Evolutionary conservation across 306 rosid genomes (phyloP).

Genomic region (Mimosa pudica): DNA sequence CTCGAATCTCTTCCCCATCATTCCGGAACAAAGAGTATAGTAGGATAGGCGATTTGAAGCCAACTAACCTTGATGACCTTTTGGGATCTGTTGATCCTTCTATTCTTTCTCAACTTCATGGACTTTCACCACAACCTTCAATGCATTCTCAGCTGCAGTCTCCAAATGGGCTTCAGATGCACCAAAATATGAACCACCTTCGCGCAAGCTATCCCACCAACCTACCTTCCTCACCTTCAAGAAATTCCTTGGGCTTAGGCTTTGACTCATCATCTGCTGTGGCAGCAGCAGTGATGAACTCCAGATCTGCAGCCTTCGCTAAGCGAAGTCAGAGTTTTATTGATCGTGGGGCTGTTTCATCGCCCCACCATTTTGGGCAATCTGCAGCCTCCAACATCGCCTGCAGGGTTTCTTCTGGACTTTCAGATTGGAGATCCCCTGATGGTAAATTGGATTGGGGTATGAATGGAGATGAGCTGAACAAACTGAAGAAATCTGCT

Average conservation of each 20-base stretch:
- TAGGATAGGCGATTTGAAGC: constrained; percentile 74
- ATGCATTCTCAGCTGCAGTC: constrained; percentile 46
- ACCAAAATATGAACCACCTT: constrained; percentile 90
- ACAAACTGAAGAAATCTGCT: constrained; percentile 91
- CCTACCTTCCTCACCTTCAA: constrained; percentile 75
- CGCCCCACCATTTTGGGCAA: constrained; percentile 47
- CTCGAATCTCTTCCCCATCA: constrained; percentile 87
- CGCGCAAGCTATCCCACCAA: constrained; percentile 84
- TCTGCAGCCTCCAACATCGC: constrained; percentile 61
- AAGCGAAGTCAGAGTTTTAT: constrained; percentile 97
- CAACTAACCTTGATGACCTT: constrained; percentile 83
- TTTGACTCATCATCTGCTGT: constrained; percentile 80
- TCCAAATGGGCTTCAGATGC: constrained; percentile 64
- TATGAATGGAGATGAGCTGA: constrained; percentile 78
- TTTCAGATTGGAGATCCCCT: constrained; percentile 85
- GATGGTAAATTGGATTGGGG: constrained; percentile 92
- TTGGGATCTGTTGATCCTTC: constrained; percentile 76
- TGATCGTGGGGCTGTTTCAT: constrained; percentile 72
- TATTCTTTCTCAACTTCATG: constrained; percentile 68
- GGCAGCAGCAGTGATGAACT: constrained; percentile 95
- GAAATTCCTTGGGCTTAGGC: constrained; percentile 68
- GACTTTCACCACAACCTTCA: constrained; percentile 45
- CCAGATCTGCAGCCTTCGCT: constrained; percentile 84
- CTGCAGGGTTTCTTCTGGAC: constrained; percentile 58
- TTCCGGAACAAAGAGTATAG: constrained; percentile 54